phyloP scores from a whole-genome alignment of 495 filamentous ascomycete genomes.

The Hypomontagnella monticulosa region DNA sequence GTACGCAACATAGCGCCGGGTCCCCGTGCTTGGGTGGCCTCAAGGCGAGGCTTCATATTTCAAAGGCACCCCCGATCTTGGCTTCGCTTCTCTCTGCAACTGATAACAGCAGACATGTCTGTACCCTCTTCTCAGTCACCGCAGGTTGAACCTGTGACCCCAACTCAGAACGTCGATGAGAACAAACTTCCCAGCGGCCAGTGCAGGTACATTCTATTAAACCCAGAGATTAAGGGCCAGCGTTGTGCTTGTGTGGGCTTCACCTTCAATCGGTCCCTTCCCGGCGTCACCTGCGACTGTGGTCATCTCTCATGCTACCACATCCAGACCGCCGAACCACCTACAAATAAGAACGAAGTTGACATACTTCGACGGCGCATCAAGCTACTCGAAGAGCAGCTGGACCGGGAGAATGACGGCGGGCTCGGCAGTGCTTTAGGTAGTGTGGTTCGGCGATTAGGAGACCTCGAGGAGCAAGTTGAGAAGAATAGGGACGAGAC shows the following conservation, averaged over 20 bases:
- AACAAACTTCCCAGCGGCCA: slow-evolving; percentile 60
- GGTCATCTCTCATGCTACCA: slow-evolving; percentile 67
- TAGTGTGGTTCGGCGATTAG: slow-evolving; percentile 54
- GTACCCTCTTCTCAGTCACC: slow-evolving; percentile 38
- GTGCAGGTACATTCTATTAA: slow-evolving; percentile 64
- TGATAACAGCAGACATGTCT: slow-evolving; percentile 33
- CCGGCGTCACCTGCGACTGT: slow-evolving; percentile 62
- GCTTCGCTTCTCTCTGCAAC: slow-evolving; percentile 45
- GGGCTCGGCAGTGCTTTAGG: slow-evolving; percentile 47
- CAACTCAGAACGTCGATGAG: slow-evolving; percentile 47
- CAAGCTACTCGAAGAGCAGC: slow-evolving; percentile 57
- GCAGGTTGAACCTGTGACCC: slow-evolving; percentile 28
- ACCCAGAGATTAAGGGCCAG: slow-evolving; percentile 63
- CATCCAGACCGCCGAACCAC: slow-evolving; percentile 52
- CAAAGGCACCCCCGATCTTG: slow-evolving; percentile 27
- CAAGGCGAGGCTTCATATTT: slow-evolving; percentile 23
- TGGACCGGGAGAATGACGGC: slow-evolving; percentile 54
- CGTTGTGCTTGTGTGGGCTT: slow-evolving; percentile 66
- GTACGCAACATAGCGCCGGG: slow-evolving; percentile 20
- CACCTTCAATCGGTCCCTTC: slow-evolving; percentile 59
- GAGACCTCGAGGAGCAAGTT: slow-evolving; percentile 60
- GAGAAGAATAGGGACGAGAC: slow-evolving; percentile 61
- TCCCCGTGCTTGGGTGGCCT: slow-evolving; percentile 22
- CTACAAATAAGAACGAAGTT: slow-evolving; percentile 55
- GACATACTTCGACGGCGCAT: slow-evolving; percentile 59